Percentiles rank a stretch among this genome's conserved stretches.
Evolutionary conservation across 176 grass and related monocot genomes (phyloP).

Genomic region (Carex scoparia): DNA sequence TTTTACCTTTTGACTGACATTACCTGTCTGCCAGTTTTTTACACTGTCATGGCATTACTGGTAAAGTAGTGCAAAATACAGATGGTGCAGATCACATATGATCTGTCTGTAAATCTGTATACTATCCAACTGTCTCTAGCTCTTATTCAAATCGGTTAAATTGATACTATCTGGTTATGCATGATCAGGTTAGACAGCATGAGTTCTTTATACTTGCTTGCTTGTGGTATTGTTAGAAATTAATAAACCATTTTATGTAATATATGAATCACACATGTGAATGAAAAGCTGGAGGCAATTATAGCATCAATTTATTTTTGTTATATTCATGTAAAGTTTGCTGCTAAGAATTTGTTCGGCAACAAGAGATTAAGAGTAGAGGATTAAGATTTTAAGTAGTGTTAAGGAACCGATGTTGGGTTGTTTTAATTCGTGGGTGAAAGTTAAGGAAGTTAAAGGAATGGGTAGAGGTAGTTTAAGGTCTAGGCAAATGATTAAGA

Average conservation of each 20-base stretch:
- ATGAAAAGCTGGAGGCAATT: neutral
- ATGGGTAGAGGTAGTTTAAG: too few species aligned
- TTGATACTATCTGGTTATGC: neutral
- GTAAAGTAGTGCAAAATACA: neutral
- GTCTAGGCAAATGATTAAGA: too few species aligned
- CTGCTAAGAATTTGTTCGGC: neutral
- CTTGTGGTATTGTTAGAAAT: neutral
- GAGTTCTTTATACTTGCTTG: neutral
- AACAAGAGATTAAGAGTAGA: too few species aligned
- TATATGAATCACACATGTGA: too few species aligned
- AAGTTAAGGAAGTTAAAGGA: too few species aligned
- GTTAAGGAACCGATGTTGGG: too few species aligned
- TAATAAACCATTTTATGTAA: neutral
- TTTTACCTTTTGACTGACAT: constrained; percentile 32
- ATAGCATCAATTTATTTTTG: neutral
- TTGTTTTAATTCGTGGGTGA: too few species aligned
- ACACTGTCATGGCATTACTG: constrained; percentile 4
- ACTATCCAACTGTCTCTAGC: neutral
- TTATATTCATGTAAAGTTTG: neutral
- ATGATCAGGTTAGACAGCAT: neutral
- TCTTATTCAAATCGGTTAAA: neutral
- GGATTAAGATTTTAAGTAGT: too few species aligned
- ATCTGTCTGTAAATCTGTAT: neutral
- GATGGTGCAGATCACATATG: neutral
- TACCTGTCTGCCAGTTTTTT: constrained; percentile 18